Conservation (phyloP, 192 early-diverging fungal species). For the Coemansia sp. region DNA sequence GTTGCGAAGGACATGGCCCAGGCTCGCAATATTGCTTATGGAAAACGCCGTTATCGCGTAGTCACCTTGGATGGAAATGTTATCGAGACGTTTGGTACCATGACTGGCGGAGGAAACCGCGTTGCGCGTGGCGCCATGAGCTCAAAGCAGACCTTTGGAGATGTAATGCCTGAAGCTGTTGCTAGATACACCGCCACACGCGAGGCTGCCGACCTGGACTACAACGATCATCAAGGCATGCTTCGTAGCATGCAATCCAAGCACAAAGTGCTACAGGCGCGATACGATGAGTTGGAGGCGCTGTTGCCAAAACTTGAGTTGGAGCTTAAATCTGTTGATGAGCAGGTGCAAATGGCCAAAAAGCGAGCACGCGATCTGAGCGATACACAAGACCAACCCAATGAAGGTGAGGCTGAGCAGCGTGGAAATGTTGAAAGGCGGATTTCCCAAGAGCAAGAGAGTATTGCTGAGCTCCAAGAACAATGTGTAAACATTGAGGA, state of each 20-base stretch:
- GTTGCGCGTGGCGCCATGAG: conserved; percentile 85
- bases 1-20: conserved; percentile 80
- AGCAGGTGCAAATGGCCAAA: conserved; percentile 67
- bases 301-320: conserved; percentile 69
- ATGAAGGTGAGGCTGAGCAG: conserved; percentile 33
- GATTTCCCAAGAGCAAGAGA: conserved; percentile 49
- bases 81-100: conserved; percentile 88
- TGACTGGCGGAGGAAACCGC: conserved; percentile 86
- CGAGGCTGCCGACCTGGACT: conserved; percentile 59
- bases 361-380: conserved; percentile 60
- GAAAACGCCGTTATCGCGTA: conserved; percentile 79
- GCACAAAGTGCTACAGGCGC: conserved; percentile 53
- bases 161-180: conserved; percentile 58
- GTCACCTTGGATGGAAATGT: conserved; percentile 91
- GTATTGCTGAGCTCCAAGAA: conserved; percentile 58
- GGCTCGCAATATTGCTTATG: conserved; percentile 88
- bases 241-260: conserved; percentile 29
- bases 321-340: conserved; percentile 67
- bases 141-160: conserved; percentile 65
- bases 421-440: conserved; percentile 48
- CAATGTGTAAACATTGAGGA: conserved; percentile 68
- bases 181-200: conserved; percentile 62
- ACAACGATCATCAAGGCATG: conserved; percentile 50
- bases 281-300: conserved; percentile 62
- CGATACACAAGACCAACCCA: conserved; percentile 29